Evolutionary conservation across 2,329 filamentous ascomycete genomes (phyloP).

Genomic region (Penicillium sp.): DNA sequence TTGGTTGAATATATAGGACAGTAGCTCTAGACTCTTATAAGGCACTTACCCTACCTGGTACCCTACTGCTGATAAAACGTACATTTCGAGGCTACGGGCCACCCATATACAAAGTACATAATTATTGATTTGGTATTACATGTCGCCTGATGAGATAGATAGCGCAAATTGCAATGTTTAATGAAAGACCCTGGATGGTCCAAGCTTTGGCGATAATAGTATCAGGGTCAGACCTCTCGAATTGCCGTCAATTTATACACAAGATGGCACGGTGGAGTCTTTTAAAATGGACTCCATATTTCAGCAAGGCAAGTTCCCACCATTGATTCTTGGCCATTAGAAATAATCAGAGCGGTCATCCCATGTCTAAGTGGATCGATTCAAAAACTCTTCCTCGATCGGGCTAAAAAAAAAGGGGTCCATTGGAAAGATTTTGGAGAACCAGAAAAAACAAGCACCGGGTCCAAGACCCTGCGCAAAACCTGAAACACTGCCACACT

Average conservation of each 20-base stretch:
- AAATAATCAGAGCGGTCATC: neutral
- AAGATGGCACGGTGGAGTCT: neutral
- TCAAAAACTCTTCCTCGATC: neutral
- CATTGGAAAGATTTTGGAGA: neutral
- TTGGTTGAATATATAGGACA: no score
- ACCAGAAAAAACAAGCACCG: neutral
- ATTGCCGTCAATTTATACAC: neutral
- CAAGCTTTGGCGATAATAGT: neutral
- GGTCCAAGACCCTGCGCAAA: neutral
- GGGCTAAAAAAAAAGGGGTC: neutral
- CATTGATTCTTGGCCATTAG: neutral
- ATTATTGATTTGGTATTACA: neutral
- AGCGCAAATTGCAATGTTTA: neutral
- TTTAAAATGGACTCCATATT: neutral
- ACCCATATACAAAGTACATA: neutral
- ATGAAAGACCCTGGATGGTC: neutral
- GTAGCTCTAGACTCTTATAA: no score
- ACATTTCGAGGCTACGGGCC: no score
- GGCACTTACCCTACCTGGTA: no score
- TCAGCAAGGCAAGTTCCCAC: neutral
- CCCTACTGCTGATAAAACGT: no score
- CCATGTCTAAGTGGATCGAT: neutral
- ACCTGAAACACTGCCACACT: constrained; percentile 14
- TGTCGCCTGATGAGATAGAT: neutral
- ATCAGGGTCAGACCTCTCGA: neutral